These are phyloP conservation scores for Penicillium thymicola DNA, from an alignment of 2,329 filamentous ascomycete genomes.

Conservation along the genomic window DNA sequence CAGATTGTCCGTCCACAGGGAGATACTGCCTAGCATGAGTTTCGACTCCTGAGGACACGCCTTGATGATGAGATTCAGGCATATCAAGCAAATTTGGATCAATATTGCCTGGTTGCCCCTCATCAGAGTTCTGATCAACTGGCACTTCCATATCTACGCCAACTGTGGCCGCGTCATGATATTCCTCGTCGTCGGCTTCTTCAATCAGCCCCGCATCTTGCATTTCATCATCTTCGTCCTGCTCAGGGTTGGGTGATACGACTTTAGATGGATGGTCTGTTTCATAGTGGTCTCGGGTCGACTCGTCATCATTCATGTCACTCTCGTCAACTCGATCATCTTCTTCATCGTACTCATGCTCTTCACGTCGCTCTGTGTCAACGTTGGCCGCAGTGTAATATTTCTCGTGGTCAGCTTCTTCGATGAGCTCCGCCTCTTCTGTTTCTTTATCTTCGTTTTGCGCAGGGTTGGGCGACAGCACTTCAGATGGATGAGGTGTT, in stretches of 20 bases:
- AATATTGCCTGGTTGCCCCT: not conserved
- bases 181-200: not conserved
- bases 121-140: not conserved
- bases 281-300: not conserved
- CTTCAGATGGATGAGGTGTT: not conserved
- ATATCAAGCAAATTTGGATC: not conserved
- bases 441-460: not conserved
- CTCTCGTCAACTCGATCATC: slow-evolving; percentile 13
- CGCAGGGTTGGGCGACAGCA: not conserved
- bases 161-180: not conserved
- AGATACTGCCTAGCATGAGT: not conserved
- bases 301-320: slow-evolving; percentile 19
- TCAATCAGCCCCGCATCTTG: not conserved
- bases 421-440: not conserved
- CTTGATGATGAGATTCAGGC: not conserved
- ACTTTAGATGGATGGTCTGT: not conserved
- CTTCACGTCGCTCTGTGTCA: not conserved
- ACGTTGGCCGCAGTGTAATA: not conserved
- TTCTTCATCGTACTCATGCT: not conserved
- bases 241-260: not conserved
- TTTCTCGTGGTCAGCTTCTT: not conserved
- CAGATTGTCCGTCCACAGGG: not conserved
- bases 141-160: not conserved
- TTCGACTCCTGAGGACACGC: not conserved
- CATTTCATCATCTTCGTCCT: not conserved